phyloP scores from a whole-genome alignment of 140 eudicot species.

The Bidens hawaiensis region DNA sequence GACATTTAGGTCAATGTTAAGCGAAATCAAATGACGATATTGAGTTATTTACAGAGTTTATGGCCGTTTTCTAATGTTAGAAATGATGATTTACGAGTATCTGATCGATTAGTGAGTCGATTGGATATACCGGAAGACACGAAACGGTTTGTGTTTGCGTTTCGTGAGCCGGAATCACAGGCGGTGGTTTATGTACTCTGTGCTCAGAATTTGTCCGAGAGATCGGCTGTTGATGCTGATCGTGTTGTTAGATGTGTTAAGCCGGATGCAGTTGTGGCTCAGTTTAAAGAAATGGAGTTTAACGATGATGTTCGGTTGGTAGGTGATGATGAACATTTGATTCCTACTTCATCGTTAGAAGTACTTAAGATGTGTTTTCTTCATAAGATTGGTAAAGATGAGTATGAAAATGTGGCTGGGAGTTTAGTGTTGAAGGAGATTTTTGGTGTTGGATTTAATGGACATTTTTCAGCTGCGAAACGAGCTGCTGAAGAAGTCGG shows the following conservation, averaged over 20 bases:
- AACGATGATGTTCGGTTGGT: slow-evolving; percentile 17
- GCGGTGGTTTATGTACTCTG: slow-evolving; percentile 65
- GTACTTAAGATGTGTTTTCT: slow-evolving; percentile 73
- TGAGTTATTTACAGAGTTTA: slow-evolving; percentile 42
- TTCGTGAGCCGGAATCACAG: slow-evolving; percentile 54
- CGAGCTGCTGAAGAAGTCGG: slow-evolving; percentile 77
- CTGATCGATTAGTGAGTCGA: slow-evolving; percentile 53
- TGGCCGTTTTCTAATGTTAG: slow-evolving; percentile 61
- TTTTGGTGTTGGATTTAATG: slow-evolving; percentile 72
- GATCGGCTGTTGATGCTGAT: slow-evolving; percentile 71
- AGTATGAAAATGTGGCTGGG: slow-evolving; percentile 80
- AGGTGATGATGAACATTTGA: slow-evolving; percentile 21
- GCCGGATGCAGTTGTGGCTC: slow-evolving; percentile 81
- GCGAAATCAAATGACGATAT: slow-evolving; percentile 13
- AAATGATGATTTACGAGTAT: slow-evolving; percentile 49
- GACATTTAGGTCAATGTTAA: slow-evolving; percentile 9
- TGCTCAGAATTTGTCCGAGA: slow-evolving; percentile 82
- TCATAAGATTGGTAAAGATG: slow-evolving; percentile 51
- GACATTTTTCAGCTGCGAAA: slow-evolving; percentile 61
- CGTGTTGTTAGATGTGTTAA: slow-evolving; percentile 55
- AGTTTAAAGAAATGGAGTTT: slow-evolving; percentile 42
- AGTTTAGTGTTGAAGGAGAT: slow-evolving; percentile 79
- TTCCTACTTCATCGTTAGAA: slow-evolving; percentile 77
- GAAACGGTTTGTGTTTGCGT: slow-evolving; percentile 77
- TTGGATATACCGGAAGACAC: slow-evolving; percentile 64